These are phyloP conservation scores for Epichloe aotearoae DNA, from an alignment of 2,329 filamentous ascomycete species.

Conservation along the genomic window DNA sequence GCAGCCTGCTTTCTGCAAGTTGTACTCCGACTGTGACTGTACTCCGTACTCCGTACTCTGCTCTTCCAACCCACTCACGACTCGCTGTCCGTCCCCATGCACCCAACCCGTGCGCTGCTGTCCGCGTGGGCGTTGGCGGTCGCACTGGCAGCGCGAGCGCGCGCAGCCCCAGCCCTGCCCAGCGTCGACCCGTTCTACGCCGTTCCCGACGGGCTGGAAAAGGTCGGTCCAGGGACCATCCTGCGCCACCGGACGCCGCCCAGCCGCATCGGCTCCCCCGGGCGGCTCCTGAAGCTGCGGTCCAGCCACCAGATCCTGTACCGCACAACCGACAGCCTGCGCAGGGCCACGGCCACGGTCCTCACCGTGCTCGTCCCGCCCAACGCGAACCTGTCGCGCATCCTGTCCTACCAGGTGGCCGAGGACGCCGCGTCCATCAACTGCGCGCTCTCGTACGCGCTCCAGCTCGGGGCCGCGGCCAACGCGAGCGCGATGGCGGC, in stretches of 20 bases:
- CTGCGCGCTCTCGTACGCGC: constrained; percentile 15
- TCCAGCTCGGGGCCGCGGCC: constrained; percentile 8
- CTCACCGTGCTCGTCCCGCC: constrained; percentile 26
- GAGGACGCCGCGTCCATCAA: constrained; percentile 26
- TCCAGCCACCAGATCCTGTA: constrained; percentile 24
- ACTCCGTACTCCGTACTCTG: no score
- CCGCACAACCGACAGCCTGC: constrained; percentile 22
- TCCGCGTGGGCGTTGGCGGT: not conserved
- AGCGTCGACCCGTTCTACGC: not conserved
- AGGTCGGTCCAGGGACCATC: not conserved
- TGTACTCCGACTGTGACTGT: no score
- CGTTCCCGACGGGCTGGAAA: not conserved
- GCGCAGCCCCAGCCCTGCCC: not conserved
- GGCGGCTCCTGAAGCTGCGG: constrained; percentile 5
- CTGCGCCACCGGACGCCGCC: not conserved
- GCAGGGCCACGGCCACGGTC: constrained; percentile 23
- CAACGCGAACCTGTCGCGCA: constrained; percentile 12
- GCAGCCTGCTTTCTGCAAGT: no score
- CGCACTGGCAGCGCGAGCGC: no score
- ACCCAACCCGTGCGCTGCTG: not conserved
- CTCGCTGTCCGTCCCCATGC: not conserved
- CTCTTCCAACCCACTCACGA: no score
- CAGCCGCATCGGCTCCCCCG: not conserved
- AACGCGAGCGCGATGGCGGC: constrained; percentile 16
- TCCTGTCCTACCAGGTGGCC: constrained; percentile 30